phyloP scores from a whole-genome alignment of 257 asterid genomes.

The Echium plantagineum region DNA sequence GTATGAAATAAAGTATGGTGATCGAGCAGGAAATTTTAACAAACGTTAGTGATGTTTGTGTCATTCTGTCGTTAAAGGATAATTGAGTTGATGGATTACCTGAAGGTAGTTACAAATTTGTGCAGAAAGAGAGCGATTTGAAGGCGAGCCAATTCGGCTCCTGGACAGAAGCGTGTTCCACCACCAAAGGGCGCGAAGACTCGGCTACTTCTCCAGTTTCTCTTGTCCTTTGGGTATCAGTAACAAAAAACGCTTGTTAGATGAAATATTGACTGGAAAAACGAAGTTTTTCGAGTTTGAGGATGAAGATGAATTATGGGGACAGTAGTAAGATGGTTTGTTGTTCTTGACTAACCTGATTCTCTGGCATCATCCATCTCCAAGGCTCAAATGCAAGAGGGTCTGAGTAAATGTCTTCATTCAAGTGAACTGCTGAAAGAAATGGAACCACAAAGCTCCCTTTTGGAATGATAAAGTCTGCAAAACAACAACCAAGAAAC shows the following conservation, averaged over 20 bases:
- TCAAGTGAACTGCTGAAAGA: conserved; percentile 79
- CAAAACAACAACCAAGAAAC: conserved; percentile 3
- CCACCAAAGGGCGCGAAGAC: conserved; percentile 86
- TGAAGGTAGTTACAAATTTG: conserved; percentile 54
- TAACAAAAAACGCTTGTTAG: not conserved
- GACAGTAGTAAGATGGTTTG: not conserved
- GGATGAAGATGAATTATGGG: not conserved
- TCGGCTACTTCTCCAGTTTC: conserved; percentile 75
- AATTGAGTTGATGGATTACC: conserved; percentile 19
- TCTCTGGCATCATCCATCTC: conserved; percentile 85
- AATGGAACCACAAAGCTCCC: conserved; percentile 86
- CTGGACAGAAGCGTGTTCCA: conserved; percentile 86
- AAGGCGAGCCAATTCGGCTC: conserved; percentile 92
- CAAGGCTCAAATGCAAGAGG: conserved; percentile 67
- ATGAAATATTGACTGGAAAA: not conserved
- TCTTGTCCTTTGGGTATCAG: conserved; percentile 41
- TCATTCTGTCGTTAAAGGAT: too few relatives aligned
- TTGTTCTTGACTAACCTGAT: conserved; percentile 36
- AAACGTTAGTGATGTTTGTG: too few relatives aligned
- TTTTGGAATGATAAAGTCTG: conserved; percentile 72
- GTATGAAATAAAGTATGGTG: too few relatives aligned
- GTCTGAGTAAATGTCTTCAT: conserved; percentile 46
- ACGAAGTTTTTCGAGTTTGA: too few relatives aligned
- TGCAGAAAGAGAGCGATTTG: conserved; percentile 82
- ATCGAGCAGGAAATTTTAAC: too few relatives aligned